Base-by-base conservation (phyloP, 306 rosid genomes). In the Senna tora region DNA sequence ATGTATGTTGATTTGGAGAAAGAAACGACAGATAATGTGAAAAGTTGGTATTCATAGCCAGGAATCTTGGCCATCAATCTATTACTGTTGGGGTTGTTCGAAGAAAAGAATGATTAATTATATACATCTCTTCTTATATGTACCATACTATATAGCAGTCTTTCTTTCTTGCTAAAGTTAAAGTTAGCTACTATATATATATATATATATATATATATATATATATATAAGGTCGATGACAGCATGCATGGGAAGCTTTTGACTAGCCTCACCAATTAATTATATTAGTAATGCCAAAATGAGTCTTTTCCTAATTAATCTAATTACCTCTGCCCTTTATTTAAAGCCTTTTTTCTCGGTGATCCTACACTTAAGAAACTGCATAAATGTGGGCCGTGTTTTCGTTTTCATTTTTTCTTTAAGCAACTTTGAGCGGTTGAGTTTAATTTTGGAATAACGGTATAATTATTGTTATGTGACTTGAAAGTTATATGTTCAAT, bases 91-190 rank as follows among this genome's bases (percentile, higher is more conserved):
- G 63, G 17, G 30, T 49, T 65, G 33, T 75, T 64, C 59, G 79
- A 86, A 83, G 86, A 60, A 86, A 81, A 67, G 79, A 78, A 86
- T 83, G 74, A 19, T 45, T 42, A 2, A 41, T 77, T 49, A 50
- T 22, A 16, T 38, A 46, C 22, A 67, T 72, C 16, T 10, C 50
- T 13, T 43, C 16, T 8, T 42, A 9, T 43, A 4, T 25, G 41
- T 25, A 50, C 21, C 55, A 55, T 32, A 50, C 21, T 49, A 55
- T 32, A 51, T 34, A 52, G 60, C 72, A 69, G 5, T 47, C 11
- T 43, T 72, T 58, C 59, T 38, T 36, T 67, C 61, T 11, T 33
- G 60, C 30, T 4, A 20, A 42, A 62, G 54, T 55, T 32, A 56
- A 57, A 67, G 66, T 43, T 19, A 20, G 8, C 28, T 47, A 34